These are phyloP conservation scores for Spatholobus suberectus DNA, from an alignment of 306 rosid genomes.

Conservation along the genomic window DNA sequence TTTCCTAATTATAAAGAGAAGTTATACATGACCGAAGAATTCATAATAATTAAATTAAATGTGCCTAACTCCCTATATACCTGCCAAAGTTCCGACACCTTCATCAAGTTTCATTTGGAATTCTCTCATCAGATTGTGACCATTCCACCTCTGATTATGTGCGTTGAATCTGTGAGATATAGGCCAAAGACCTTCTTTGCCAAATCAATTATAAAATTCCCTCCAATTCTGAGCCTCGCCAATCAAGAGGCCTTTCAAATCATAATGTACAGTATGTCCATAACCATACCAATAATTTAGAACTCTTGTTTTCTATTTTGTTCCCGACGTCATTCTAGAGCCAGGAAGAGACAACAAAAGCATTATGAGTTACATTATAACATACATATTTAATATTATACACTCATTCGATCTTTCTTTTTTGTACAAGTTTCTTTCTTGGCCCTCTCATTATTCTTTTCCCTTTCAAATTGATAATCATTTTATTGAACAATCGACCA, in stretches of 20 bases:
- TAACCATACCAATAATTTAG: not conserved
- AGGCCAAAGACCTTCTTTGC: not conserved
- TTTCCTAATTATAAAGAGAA: not conserved
- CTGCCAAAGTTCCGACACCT: not conserved
- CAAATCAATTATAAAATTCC: not conserved
- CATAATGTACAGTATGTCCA: not conserved
- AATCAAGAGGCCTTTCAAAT: not conserved
- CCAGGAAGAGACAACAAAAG: not conserved
- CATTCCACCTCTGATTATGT: not conserved
- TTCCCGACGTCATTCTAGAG: not conserved
- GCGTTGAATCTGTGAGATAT: not conserved
- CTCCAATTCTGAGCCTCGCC: not conserved
- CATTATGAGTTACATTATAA: not conserved
- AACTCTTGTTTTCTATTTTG: not conserved
- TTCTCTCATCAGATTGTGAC: not conserved
- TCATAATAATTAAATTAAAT: not conserved
- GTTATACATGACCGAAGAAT: not conserved
- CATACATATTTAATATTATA: not conserved
- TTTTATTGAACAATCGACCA: not conserved
- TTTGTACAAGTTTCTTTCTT: not conserved
- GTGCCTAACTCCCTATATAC: not conserved
- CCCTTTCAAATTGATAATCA: not conserved
- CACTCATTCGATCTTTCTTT: not conserved
- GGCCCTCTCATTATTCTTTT: constrained; percentile 1
- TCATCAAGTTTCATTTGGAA: not conserved